Conservation (phyloP, 2,329 filamentous ascomycete genomes). For the Fusarium chuoi region DNA sequence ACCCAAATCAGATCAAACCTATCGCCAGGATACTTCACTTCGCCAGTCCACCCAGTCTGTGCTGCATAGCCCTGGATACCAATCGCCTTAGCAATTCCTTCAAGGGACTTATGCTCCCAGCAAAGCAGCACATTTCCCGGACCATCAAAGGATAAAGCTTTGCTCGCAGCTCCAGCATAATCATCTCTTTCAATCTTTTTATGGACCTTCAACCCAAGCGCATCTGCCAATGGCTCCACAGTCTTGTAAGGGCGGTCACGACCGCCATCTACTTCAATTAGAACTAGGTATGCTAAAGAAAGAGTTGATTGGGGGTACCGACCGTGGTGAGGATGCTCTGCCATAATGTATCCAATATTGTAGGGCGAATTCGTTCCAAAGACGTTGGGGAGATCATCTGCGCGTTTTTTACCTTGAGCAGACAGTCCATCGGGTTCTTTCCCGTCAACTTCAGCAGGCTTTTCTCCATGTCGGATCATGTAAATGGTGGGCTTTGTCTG, state of each 20-base stretch:
- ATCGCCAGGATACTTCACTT: background rate
- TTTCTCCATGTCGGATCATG: background rate
- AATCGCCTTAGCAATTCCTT: background rate
- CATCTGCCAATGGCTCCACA: background rate
- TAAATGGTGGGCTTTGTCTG: background rate
- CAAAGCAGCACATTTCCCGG: background rate
- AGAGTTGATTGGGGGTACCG: fast-evolving
- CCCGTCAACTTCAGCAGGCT: fast-evolving
- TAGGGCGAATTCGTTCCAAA: background rate
- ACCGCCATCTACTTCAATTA: background rate
- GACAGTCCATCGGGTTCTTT: background rate
- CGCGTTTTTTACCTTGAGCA: background rate
- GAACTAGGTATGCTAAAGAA: fast-evolving
- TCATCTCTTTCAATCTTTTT: background rate
- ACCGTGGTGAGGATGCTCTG: background rate
- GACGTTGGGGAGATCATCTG: background rate
- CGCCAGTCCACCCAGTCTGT: background rate
- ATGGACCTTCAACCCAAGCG: background rate
- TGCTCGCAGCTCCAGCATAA: background rate
- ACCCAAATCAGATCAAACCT: slow-evolving; percentile 2
- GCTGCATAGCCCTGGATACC: background rate
- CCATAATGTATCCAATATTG: background rate
- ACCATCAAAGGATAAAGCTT: background rate
- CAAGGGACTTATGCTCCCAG: background rate
- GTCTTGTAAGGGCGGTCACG: background rate